phyloP scores from a whole-genome alignment of 176 grass and related monocot species.

The Typha latifolia region DNA sequence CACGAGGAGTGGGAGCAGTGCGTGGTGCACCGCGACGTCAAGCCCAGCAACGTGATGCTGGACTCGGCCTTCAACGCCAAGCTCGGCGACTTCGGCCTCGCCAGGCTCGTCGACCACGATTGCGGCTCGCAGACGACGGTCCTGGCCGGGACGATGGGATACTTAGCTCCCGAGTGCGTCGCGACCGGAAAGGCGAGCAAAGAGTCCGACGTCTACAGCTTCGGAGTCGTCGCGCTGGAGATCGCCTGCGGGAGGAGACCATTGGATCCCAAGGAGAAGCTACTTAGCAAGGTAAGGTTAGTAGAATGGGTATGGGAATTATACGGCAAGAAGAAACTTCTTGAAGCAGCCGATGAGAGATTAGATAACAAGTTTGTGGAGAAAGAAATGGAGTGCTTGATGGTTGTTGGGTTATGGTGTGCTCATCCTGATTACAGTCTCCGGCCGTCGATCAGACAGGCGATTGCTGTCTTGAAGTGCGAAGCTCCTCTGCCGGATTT shows the following conservation, averaged over 20 bases:
- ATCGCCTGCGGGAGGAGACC: constrained; percentile 42
- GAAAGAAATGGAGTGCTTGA: constrained; percentile 27
- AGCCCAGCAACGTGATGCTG: constrained; percentile 71
- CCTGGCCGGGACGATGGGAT: constrained; percentile 60
- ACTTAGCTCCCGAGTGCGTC: constrained; percentile 54
- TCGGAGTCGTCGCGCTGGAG: constrained; percentile 45
- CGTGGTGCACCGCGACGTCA: constrained; percentile 53
- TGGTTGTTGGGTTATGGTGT: constrained; percentile 56
- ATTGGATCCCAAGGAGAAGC: constrained; percentile 3
- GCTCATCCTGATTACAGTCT: constrained; percentile 33
- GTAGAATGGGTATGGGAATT: constrained; percentile 34
- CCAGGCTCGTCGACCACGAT: constrained; percentile 53
- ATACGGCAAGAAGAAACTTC: constrained; percentile 19
- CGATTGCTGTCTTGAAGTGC: constrained; percentile 26
- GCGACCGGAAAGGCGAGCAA: constrained; percentile 58
- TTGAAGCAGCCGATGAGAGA: constrained; percentile 23
- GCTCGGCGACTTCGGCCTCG: constrained; percentile 68
- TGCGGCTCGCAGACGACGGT: constrained; percentile 50
- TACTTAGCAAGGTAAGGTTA: constrained; percentile 15
- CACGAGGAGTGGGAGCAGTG: constrained; percentile 76
- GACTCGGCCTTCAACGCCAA: constrained; percentile 53
- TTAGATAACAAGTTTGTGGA: constrained; percentile 24
- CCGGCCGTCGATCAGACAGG: constrained; percentile 35
- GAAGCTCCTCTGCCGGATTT: constrained; percentile 28
- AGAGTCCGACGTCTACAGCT: constrained; percentile 64